A percentile compares a stretch with the other conserved stretches of the same genome.
Evolutionary conservation across 257 asterid genomes (phyloP).

Genomic region (Coffea canephora): DNA sequence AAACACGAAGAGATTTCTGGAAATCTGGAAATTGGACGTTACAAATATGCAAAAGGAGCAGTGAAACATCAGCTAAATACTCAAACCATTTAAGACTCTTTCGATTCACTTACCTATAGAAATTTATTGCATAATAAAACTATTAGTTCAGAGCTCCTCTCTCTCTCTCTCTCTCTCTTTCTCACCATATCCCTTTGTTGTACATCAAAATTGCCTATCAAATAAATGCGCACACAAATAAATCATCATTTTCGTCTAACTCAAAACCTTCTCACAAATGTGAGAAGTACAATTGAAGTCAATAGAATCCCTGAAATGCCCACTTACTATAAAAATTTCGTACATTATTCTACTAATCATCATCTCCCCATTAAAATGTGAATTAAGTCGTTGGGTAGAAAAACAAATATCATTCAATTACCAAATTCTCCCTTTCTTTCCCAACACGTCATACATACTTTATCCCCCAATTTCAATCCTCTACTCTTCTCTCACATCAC

Average conservation of each 20-base stretch:
- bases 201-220: too few relatives aligned
- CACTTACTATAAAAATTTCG: too few relatives aligned
- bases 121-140: neutral
- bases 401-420: neutral
- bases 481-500: neutral
- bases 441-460: neutral
- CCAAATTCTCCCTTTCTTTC: neutral
- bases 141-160: neutral
- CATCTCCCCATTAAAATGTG: neutral
- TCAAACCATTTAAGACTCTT: neutral
- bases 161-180: neutral
- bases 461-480: neutral
- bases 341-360: neutral
- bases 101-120: neutral
- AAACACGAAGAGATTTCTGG: neutral
- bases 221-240: neutral
- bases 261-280: too few relatives aligned
- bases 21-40: neutral
- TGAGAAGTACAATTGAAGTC: too few relatives aligned
- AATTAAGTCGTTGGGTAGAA: neutral
- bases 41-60: neutral
- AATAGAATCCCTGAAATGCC: too few relatives aligned
- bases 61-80: neutral
- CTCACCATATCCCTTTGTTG: too few relatives aligned
- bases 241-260: too few relatives aligned